Conservation (phyloP, 1,139 yeast species). For the Lodderomyces orthopsilosis region DNA sequence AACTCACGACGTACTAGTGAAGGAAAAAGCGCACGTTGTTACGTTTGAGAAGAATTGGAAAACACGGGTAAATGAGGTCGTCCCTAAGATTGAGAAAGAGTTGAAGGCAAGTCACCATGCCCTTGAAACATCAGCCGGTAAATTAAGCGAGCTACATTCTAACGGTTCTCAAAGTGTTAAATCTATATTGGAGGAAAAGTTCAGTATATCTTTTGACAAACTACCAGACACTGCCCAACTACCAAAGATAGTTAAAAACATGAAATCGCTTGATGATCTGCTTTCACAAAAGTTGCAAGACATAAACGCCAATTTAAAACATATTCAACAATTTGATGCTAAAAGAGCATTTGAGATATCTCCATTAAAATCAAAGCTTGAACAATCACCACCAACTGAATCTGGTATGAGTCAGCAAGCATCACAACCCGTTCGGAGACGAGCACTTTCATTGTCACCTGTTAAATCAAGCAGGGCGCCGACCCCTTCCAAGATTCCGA, state of each 20-base stretch:
- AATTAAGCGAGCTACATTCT: background rate
- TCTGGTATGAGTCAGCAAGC: background rate
- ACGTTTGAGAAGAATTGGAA: constrained; percentile 10
- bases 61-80: constrained; percentile 1
- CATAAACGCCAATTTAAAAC: constrained; percentile 10
- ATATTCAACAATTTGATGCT: constrained; percentile 14
- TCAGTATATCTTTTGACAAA: constrained; percentile 8
- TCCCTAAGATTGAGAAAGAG: constrained; percentile 8
- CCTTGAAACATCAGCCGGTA: constrained; percentile 5
- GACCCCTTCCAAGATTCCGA: constrained; percentile 12
- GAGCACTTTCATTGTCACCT: constrained; percentile 6
- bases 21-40: constrained; percentile 8
- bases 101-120: constrained; percentile 3
- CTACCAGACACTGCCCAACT: constrained; percentile 12
- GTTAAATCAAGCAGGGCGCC: constrained; percentile 2
- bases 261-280: constrained; percentile 4
- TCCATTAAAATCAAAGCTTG: constrained; percentile 7
- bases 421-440: background rate
- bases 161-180: constrained; percentile 5
- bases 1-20: constrained; percentile 6
- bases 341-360: constrained; percentile 13
- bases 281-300: constrained; percentile 7
- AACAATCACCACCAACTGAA: background rate
- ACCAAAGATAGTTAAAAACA: constrained; percentile 6
- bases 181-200: constrained; percentile 1